A percentile compares a stretch with the other conserved stretches of the same genome.
Conservation (phyloP, 441 rosid species). For the Macaranga tanarius region DNA sequence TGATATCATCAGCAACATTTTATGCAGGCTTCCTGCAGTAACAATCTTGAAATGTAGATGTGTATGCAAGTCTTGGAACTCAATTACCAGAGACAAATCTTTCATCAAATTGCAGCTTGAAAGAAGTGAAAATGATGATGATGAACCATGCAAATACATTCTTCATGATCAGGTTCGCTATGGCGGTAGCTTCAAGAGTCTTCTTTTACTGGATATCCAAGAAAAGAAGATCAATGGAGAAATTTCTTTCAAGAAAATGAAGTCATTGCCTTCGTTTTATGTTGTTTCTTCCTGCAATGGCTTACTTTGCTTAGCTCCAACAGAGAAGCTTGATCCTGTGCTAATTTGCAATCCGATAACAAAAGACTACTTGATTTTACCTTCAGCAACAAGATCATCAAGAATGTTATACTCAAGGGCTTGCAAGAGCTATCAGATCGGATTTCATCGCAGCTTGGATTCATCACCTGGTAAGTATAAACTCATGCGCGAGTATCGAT, state of each 20-base stretch:
- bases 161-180: neutral
- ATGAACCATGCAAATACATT: neutral
- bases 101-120: constrained; percentile 8
- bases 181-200: neutral
- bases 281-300: constrained; percentile 16
- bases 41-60: constrained; percentile 3
- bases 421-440: constrained; percentile 16
- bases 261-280: neutral
- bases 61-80: constrained; percentile 21
- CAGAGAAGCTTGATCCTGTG: constrained; percentile 10
- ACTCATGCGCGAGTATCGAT: constrained; percentile 11
- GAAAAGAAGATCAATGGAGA: neutral
- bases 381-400: neutral
- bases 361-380: constrained; percentile 16
- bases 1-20: constrained; percentile 3
- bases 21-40: constrained; percentile 4
- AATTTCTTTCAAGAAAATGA: constrained; percentile 8
- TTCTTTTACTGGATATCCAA: constrained; percentile 13
- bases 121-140: neutral
- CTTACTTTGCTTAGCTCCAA: constrained; percentile 17
- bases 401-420: neutral
- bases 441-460: constrained; percentile 12
- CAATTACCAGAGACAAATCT: neutral
- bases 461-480: constrained; percentile 4
- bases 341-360: constrained; percentile 21